phyloP scores from a whole-genome alignment of 1,284 basidiomycete genomes.

The Sanghuangporus baumii region DNA sequence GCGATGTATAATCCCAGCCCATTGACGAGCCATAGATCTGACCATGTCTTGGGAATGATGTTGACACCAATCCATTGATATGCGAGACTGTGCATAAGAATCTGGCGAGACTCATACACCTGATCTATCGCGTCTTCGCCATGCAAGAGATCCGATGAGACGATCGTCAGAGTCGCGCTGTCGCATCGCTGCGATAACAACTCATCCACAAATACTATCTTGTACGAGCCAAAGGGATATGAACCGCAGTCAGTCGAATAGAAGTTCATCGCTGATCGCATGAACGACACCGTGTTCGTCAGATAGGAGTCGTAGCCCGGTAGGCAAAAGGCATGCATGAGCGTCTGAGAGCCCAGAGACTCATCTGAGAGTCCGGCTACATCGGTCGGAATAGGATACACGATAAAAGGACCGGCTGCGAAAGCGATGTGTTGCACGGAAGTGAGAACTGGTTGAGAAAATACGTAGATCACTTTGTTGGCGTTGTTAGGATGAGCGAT shows the following conservation, averaged over 20 bases:
- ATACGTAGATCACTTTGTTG: constrained; percentile 93
- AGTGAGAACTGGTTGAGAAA: constrained; percentile 82
- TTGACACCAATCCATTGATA: constrained; percentile 98
- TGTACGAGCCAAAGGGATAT: constrained; percentile 95
- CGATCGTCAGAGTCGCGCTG: constrained; percentile 78
- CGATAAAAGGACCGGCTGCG: constrained; percentile 91
- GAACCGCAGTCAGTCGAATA: constrained; percentile 92
- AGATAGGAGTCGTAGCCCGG: constrained; percentile 80
- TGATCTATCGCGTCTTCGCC: constrained; percentile 91
- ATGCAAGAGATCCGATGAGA: constrained; percentile 82
- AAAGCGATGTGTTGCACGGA: constrained; percentile 96
- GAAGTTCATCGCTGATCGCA: constrained; percentile 88
- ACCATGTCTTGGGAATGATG: constrained; percentile 91
- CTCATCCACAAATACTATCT: constrained; percentile 93
- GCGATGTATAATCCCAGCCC: constrained; percentile 91
- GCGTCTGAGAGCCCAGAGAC: constrained; percentile 70
- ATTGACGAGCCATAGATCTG: constrained; percentile 94
- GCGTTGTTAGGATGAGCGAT: constrained; percentile 92
- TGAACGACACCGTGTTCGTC: constrained; percentile 64
- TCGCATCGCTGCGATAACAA: constrained; percentile 77
- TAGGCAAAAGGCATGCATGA: constrained; percentile 90
- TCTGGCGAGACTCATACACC: constrained; percentile 85
- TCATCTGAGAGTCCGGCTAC: constrained; percentile 49
- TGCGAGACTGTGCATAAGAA: constrained; percentile 83
- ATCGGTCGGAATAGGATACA: constrained; percentile 67